A percentile compares a stretch with the other conserved stretches of the same genome.
Evolutionary conservation across 768 basidiomycete genomes (phyloP).

Genomic region (Boletus rex-veris): DNA sequence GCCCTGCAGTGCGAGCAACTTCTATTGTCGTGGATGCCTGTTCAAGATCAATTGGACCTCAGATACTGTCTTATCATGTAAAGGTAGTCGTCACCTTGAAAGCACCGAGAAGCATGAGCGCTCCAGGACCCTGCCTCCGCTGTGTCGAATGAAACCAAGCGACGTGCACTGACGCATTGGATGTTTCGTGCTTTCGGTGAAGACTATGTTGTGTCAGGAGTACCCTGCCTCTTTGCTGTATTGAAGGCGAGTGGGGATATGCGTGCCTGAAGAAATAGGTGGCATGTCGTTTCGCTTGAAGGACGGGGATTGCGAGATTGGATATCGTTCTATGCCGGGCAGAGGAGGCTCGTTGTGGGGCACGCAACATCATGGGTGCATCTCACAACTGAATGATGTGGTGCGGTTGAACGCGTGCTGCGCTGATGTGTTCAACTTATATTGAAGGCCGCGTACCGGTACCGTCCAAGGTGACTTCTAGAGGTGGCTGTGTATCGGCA

Average conservation of each 20-base stretch:
- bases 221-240: constrained; percentile 1
- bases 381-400: constrained; percentile 19
- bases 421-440: not conserved
- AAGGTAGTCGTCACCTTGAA: constrained; percentile 49
- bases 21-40: constrained; percentile 76
- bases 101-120: constrained; percentile 51
- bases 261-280: not conserved
- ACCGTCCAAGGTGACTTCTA: not conserved
- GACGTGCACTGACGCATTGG: not conserved
- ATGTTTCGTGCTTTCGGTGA: constrained; percentile 2
- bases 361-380: constrained; percentile 52
- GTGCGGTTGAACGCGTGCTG: not conserved
- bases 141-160: constrained; percentile 42
- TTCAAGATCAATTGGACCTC: not conserved
- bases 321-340: not conserved
- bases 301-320: not conserved
- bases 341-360: constrained; percentile 15
- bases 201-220: constrained; percentile 5
- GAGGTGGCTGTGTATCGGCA: no score
- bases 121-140: constrained; percentile 21
- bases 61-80: not conserved
- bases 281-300: not conserved
- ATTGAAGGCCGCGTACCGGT: not conserved
- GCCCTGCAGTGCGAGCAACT: constrained; percentile 62
- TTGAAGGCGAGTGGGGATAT: not conserved